Evolutionary conservation across 345 rosid species (phyloP), one percentile per base, ranked within the genome.

Genomic region (Salix caprea): DNA sequence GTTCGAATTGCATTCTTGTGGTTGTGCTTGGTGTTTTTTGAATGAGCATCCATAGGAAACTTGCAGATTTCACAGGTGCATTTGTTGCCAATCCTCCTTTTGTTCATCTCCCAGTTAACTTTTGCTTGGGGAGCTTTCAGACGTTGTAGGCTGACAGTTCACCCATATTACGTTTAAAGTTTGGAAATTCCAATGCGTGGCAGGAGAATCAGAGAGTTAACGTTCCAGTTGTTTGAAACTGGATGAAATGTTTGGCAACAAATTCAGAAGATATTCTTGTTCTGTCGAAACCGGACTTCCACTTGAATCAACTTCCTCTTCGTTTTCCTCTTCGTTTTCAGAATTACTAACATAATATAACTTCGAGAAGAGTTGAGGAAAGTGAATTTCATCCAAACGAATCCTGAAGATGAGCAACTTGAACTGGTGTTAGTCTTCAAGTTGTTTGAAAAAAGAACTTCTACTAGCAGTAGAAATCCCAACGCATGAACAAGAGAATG

Each of bases 341-440:
- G 80, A 37, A 15, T 60, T 65, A 61, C 75, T 39, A 32, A 32
- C 71, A 62, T 69, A 7, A 67, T 56, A 52, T 67, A 88, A 69
- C 61, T 65, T 74, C 16, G 86, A 77, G 82, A 93, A 89, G 54
- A 91, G 77, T 7, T 50, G 30, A 14, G 83, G 84, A 58, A 95
- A 90, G 83, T 74, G 83, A 42, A 67, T 61, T 19, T 85, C 91
- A 68, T 89, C 93, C 65, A 91, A 50, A 74, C 96, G 90, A 32
- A 87, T 78, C 60, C 89, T 86, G 26, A 94, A 90, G n/a, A 95
- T 81, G 68, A 95, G 76, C 73, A 90, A n/a, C n/a, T n/a, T n/a
- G n/a, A n/a, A n/a, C n/a, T n/a, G n/a, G n/a, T n/a, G n/a, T n/a
- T n/a, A n/a, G n/a, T n/a, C n/a, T n/a, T n/a, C n/a, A n/a, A n/a